phyloP scores from a whole-genome alignment of 2,329 filamentous ascomycete species.

The Parastagonospora avenae region DNA sequence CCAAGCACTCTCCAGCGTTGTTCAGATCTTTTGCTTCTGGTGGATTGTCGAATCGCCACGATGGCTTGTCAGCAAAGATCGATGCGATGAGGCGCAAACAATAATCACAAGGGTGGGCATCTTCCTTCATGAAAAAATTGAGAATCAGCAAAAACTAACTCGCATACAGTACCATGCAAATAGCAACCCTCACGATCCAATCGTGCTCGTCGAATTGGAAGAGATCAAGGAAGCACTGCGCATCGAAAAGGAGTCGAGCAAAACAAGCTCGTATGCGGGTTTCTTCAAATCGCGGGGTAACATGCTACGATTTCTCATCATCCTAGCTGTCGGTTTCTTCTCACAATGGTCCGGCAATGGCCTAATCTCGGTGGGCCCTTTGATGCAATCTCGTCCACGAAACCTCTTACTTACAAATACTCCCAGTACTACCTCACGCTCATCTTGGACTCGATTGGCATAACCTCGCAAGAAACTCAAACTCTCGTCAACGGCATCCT shows the following conservation, averaged over 20 bases:
- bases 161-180: slow-evolving; percentile 55
- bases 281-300: slow-evolving; percentile 53
- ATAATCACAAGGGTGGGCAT: slow-evolving; percentile 22
- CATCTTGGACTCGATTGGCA: slow-evolving; percentile 45
- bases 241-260: slow-evolving; percentile 52
- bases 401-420: not conserved
- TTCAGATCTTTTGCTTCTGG: slow-evolving; percentile 48
- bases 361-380: slow-evolving; percentile 30
- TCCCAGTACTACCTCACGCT: slow-evolving; percentile 34
- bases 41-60: slow-evolving; percentile 64
- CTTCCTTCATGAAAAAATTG: too few relatives aligned
- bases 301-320: slow-evolving; percentile 59
- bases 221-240: slow-evolving; percentile 52
- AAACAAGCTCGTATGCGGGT: not conserved
- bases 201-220: slow-evolving; percentile 56
- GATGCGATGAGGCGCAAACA: slow-evolving; percentile 47
- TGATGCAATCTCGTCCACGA: not conserved
- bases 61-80: slow-evolving; percentile 60
- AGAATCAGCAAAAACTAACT: not conserved
- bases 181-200: slow-evolving; percentile 49
- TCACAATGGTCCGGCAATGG: slow-evolving; percentile 56
- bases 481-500: slow-evolving; percentile 46
- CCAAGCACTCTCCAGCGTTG: slow-evolving; percentile 52
- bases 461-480: slow-evolving; percentile 40
- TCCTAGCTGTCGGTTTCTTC: slow-evolving; percentile 61